Base-by-base conservation (phyloP, 1,284 basidiomycete species). In the Exsudoporus floridanus region DNA sequence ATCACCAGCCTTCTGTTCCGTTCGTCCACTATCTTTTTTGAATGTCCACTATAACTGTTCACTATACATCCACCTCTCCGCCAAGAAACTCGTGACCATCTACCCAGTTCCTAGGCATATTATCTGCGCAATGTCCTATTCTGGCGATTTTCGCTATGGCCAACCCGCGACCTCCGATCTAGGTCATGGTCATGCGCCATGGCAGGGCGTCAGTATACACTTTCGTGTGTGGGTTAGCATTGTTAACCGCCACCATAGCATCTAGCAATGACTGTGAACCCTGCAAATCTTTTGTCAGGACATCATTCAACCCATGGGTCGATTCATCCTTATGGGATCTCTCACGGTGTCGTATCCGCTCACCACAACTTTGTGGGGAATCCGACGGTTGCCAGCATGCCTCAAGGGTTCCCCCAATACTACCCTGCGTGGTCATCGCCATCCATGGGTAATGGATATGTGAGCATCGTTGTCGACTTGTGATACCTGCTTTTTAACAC, bases 161-260 rank as follows among this genome's bases (percentile, higher is more conserved):
- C 2, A 5, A 12, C 1, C 12, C 19, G 7, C 3, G 35, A 42
- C 19, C 31, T 13, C 12, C 28, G 7, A 12, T 38, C 18, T 10
- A 9, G 33, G 21, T 44, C 31, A 56, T 53, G 16, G 21, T 44
- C 31, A 56, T 53, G 16, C 33, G 38, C 12, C 18, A 33, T 33
- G 18, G 19, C 40, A 54, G 13, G 37, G 18, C n/a, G 60, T 65
- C 40, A 56, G 60, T 57, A 42, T 18, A 36, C 12, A 1, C 16
- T 21, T 19, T 45, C 14, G 12, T 42, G n/a, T 21, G 37, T 33
- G 30, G 18, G 8, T 41, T 14, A 8, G 12, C 3, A 28, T 42
- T 21, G 3, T 33, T 46, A 21, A 51, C 16, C 30, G 14, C 5
- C 4, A 13, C 47, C n/a, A 2, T 25, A 55, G 31, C 44, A 27